Evolutionary conservation across 2,329 filamentous ascomycete species (phyloP).

Genomic region (Sporothrix luriei): DNA sequence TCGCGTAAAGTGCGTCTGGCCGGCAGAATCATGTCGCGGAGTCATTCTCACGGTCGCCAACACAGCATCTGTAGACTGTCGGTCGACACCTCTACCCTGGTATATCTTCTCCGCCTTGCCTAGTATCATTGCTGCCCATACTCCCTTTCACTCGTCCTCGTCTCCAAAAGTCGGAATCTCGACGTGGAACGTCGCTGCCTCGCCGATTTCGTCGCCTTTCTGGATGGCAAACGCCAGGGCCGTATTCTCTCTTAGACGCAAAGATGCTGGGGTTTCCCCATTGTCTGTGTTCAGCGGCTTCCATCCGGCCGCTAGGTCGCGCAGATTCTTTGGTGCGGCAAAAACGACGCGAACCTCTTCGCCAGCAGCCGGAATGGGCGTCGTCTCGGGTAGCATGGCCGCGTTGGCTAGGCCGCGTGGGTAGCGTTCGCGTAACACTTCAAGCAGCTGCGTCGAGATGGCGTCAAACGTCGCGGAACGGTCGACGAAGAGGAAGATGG

Average conservation of each 20-base stretch:
- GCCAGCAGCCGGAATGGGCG: not conserved
- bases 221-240: conserved; percentile 55
- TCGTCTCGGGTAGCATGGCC: conserved; percentile 36
- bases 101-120: not conserved
- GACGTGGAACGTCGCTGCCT: conserved; percentile 45
- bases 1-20: not conserved
- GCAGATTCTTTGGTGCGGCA: conserved; percentile 49
- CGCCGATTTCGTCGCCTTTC: conserved; percentile 40
- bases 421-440: conserved; percentile 60
- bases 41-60: not conserved
- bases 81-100: not conserved
- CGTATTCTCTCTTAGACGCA: conserved; percentile 52
- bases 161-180: conserved; percentile 44
- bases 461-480: conserved; percentile 58
- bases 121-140: not conserved
- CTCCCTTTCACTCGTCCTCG: conserved; percentile 46
- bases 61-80: not conserved
- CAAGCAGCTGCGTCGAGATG: conserved; percentile 61
- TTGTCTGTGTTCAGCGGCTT: conserved; percentile 47
- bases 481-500: conserved; percentile 68
- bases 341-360: conserved; percentile 47
- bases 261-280: conserved; percentile 48
- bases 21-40: not conserved
- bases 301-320: conserved; percentile 56
- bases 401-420: conserved; percentile 52